Evolutionary conservation across 2,329 filamentous ascomycete genomes (phyloP), one percentile per base, ranked within the genome.

Genomic region (Fusarium sublunatum): DNA sequence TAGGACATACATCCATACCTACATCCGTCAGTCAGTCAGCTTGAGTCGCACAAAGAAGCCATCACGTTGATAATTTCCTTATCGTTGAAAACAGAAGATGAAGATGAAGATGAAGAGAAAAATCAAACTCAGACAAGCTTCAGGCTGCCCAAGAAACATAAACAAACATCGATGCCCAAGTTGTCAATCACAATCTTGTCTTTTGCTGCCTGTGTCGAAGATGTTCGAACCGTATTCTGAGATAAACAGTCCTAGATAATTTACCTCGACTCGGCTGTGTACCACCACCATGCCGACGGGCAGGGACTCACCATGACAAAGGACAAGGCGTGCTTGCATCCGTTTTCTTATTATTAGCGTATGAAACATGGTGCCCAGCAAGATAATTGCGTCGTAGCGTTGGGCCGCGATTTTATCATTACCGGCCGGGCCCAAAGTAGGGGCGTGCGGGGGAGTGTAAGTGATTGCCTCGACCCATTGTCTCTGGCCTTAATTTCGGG

Each of bases 361-460:
- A 65, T 64, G 67, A 69, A 70, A 69, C 67, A 69, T 64, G 67
- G 62, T 68, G 67, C 62, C 57, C 57, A 66, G 60, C 65, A 69
- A 50, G 60, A 58, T 54, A 58, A 68, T 68, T 59, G 54, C 53
- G 44, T 65, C 48, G 58, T 64, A 42, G 53, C 54, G 68, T 70
- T 70, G 68, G 68, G 68, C 65, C 65, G 65, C 62, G 57, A 70
- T 57, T 64, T 65, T 69, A 55, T 64, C 64, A 70, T 68, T 69
- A 46, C 57, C 58, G 52, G 54, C 65, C 52, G 51, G 62, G 54
- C 60, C 65, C 54, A 60, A 70, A 44, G 42, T 48, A 62, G 61
- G 58, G 60, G 55, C 52, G 53, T 56, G 61, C 47, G 62, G 58
- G 19, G 65, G 63, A 26, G 65, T 64, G 56, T 36, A 36, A 49